phyloP scores from a whole-genome alignment of 1,284 basidiomycete species.

The Phlebopus sp. region DNA sequence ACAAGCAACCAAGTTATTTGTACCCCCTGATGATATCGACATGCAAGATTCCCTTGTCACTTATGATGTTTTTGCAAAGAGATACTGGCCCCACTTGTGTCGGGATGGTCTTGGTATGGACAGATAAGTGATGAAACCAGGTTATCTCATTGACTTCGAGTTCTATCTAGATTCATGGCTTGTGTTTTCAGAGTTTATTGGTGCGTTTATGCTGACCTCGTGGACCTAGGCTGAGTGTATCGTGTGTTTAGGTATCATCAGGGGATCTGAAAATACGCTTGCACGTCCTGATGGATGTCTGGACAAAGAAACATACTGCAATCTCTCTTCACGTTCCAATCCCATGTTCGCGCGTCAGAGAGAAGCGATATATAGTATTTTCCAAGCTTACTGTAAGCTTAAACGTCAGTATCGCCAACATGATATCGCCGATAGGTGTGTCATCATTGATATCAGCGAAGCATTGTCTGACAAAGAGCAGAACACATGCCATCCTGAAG shows the following conservation, averaged over 20 bases:
- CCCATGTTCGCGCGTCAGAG: conserved; percentile 53
- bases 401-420: conserved; percentile 47
- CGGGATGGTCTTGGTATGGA: conserved; percentile 57
- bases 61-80: conserved; percentile 47
- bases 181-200: conserved; percentile 69
- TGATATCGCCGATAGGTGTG: conserved; percentile 63
- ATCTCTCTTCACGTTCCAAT: conserved; percentile 49
- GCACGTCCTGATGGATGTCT: conserved; percentile 37
- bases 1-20: conserved; percentile 14
- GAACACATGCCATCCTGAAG: conserved; percentile 53
- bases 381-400: conserved; percentile 48
- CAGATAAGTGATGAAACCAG: not conserved
- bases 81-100: conserved; percentile 66
- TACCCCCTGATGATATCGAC: conserved; percentile 14
- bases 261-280: conserved; percentile 57
- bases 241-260: conserved; percentile 53
- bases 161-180: conserved; percentile 50
- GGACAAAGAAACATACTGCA: conserved; percentile 42
- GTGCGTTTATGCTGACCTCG: conserved; percentile 28
- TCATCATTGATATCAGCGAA: not conserved
- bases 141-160: not conserved
- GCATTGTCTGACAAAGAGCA: conserved; percentile 6
- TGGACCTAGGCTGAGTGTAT: not conserved
- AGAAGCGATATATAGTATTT: conserved; percentile 51
- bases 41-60: conserved; percentile 36